Evolutionary conservation across 208 protist species (phyloP), one percentile per base, ranked within the genome.

Genomic region (Zelonia costaricensis): DNA sequence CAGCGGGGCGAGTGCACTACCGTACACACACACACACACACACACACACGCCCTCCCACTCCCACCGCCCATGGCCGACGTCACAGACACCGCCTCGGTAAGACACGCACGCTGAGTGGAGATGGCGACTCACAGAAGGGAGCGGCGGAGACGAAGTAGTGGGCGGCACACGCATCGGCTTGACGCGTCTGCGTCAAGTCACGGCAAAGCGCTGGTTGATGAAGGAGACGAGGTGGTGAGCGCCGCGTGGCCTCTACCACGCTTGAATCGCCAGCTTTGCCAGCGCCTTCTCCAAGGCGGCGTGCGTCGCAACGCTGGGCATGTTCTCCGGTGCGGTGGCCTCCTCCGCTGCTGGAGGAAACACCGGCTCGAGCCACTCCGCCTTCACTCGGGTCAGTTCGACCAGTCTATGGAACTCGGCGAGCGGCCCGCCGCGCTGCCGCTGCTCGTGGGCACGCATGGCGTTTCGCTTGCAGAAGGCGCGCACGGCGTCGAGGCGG

Each of bases 381-480:
- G 60, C 22, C 30, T 86, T 51, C 46, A 92, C 65, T n/a, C 61
- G 72, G 4, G 88, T 60, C 54, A 79, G 27, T 2, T 52, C 38
- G 12, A 80, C 39, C 15, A 94, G 33, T 22, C 70, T 42, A 20
- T 74, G 56, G 22, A 84, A 81, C 33, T 89, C 82, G 5, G 64
- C 39, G 10, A 56, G 57, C 5, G 45, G 3, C 15, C 20, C 18
- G 31, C 48, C 68, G 13, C 46, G 43, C 22, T 57, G 51, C 53
- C 33, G 57, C 28, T 78, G 71, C 15, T n/a, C 10, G 3, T 35
- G 31, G 6, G 72, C 80, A 4, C 86, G 90, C 22, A 78, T 62
- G 1, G 86, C 90, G 58, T 96, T 92, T 45, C 86, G 86, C 27
- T 79, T 59, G 69, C 85, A 88, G 62, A 87, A 91, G 10, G 55